Conservation (phyloP, 768 basidiomycete species). For the Russula foetens region DNA sequence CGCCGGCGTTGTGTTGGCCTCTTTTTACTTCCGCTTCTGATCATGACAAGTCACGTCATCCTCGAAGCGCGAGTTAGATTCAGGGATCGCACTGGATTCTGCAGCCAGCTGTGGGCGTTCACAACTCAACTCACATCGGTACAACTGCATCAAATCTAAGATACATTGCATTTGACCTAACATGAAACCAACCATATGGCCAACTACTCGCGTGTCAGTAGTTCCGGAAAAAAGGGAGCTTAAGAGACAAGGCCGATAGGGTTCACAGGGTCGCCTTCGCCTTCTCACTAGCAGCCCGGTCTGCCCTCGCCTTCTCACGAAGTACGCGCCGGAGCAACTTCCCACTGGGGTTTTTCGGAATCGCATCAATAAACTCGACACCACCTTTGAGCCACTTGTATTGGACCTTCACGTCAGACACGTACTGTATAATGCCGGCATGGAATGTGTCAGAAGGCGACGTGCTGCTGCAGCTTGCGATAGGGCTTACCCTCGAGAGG, state of each 20-base stretch:
- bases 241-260: not conserved
- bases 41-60: no score
- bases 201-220: not conserved
- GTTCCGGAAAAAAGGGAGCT: not conserved
- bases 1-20: no score
- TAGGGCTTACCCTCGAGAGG: slow-evolving; percentile 8
- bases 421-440: slow-evolving; percentile 20
- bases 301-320: slow-evolving; percentile 20
- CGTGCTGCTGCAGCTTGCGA: no score
- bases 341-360: slow-evolving; percentile 29
- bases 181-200: no score
- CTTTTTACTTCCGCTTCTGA: no score
- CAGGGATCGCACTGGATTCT: no score
- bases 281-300: slow-evolving; percentile 6
- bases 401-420: slow-evolving; percentile 26
- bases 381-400: slow-evolving; percentile 34
- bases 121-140: no score
- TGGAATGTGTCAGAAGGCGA: not conserved
- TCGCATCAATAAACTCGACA: slow-evolving; percentile 31
- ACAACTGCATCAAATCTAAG: no score
- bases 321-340: slow-evolving; percentile 26
- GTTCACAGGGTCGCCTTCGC: slow-evolving; percentile 5
- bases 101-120: no score
- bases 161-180: no score
- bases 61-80: no score